Evolutionary conservation across 192 early-diverging fungal genomes (phyloP).

Genomic region (Coemansia sp.): DNA sequence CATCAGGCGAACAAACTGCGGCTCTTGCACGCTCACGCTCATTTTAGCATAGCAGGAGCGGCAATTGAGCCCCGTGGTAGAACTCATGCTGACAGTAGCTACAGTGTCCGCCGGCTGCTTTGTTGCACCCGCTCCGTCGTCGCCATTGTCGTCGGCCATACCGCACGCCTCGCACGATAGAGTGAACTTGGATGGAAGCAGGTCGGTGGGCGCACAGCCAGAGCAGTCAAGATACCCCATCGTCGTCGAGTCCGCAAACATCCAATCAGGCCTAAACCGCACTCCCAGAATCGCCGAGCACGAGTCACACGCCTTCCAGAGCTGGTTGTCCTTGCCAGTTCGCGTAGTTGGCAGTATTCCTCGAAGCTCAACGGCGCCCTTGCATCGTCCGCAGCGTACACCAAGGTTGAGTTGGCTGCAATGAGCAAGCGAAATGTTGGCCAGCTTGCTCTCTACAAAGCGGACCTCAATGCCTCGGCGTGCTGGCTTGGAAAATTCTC

Average conservation of each 20-base stretch:
- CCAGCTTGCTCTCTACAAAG: constrained; percentile 61
- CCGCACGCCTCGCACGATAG: constrained; percentile 74
- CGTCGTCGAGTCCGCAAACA: constrained; percentile 59
- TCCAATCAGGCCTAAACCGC: constrained; percentile 63
- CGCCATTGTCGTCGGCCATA: constrained; percentile 16
- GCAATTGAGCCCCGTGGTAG: constrained; percentile 17
- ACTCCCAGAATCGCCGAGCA: constrained; percentile 61
- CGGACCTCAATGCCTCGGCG: constrained; percentile 78
- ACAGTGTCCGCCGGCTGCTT: constrained; percentile 8
- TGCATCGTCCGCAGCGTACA: constrained; percentile 81
- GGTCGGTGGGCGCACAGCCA: constrained; percentile 67
- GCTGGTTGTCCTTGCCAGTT: constrained; percentile 38
- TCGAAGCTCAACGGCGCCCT: constrained; percentile 63
- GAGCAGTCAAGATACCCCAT: constrained; percentile 79
- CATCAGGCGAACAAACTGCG: constrained; percentile 59
- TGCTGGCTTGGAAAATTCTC: constrained; percentile 45
- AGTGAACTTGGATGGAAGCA: constrained; percentile 72
- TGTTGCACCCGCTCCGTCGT: background rate
- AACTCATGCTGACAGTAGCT: constrained; percentile 29
- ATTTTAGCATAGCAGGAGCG: constrained; percentile 46
- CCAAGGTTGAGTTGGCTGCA: constrained; percentile 66
- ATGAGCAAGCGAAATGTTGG: constrained; percentile 70
- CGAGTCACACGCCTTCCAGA: constrained; percentile 59
- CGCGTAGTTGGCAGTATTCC: constrained; percentile 46
- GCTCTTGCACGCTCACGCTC: constrained; percentile 47